These are phyloP conservation scores for Penicillium sp. DNA, from an alignment of 2,329 filamentous ascomycete genomes.

Conservation along the genomic window DNA sequence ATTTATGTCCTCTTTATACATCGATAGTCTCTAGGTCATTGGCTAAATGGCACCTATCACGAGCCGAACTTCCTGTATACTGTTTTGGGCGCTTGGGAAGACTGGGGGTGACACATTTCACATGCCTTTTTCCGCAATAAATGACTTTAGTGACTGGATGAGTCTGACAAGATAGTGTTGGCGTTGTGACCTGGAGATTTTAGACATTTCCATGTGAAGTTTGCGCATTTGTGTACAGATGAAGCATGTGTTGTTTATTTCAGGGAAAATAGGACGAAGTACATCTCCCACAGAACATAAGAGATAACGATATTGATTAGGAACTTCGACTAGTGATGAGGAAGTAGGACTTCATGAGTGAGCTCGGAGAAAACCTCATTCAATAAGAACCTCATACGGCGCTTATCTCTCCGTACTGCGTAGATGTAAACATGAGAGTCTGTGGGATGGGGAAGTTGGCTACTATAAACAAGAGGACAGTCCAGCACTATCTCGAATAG, in stretches of 20 bases:
- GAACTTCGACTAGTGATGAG: not conserved
- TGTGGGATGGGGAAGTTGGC: not conserved
- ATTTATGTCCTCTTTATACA: not conserved
- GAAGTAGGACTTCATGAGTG: not conserved
- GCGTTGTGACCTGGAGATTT: not conserved
- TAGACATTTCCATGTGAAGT: not conserved
- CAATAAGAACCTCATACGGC: not conserved
- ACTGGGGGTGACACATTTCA: not conserved
- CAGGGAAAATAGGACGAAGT: not conserved
- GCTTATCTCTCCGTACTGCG: no score
- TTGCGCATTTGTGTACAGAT: not conserved
- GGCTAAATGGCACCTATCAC: not conserved
- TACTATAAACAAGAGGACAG: not conserved
- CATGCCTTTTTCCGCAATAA: not conserved
- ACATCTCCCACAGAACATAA: not conserved
- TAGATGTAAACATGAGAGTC: not conserved
- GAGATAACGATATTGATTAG: not conserved
- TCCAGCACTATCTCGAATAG: not conserved
- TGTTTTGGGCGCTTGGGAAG: not conserved
- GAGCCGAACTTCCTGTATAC: constrained; percentile 4
- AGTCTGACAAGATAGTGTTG: not conserved
- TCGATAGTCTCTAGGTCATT: not conserved
- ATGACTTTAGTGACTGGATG: not conserved
- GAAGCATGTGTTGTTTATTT: not conserved
- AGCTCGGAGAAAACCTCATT: not conserved